These are phyloP conservation scores for Aspergillus cristatus DNA, from an alignment of 495 filamentous ascomycete genomes.

Conservation along the genomic window DNA sequence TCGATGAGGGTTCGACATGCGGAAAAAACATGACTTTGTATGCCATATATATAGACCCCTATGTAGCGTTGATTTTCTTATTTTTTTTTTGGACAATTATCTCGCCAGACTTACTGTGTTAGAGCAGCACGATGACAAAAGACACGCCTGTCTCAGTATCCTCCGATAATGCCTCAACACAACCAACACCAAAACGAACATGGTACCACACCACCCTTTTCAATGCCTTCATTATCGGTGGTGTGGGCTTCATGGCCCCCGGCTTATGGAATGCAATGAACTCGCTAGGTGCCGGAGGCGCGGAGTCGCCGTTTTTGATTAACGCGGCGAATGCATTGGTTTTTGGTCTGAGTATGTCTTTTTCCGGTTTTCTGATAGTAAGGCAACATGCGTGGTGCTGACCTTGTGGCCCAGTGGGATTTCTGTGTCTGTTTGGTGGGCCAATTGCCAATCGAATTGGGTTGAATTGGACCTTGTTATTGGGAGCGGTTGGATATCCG, in stretches of 20 bases:
- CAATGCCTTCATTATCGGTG: slow-evolving; percentile 41
- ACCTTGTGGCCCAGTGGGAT: slow-evolving; percentile 46
- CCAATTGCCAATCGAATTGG: slow-evolving; percentile 48
- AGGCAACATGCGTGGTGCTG: too few relatives aligned
- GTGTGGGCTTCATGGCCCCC: slow-evolving; percentile 27
- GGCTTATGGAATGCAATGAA: slow-evolving; percentile 52
- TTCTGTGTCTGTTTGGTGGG: slow-evolving; percentile 47
- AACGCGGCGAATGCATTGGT: slow-evolving; percentile 59
- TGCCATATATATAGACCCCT: background rate
- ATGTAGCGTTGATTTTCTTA: background rate
- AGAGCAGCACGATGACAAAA: slow-evolving; percentile 6
- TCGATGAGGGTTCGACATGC: background rate
- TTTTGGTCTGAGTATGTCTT: slow-evolving; percentile 31
- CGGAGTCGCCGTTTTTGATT: slow-evolving; percentile 47
- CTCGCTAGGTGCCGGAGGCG: slow-evolving; percentile 56
- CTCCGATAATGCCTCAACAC: slow-evolving; percentile 2
- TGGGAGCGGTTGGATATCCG: slow-evolving; percentile 42
- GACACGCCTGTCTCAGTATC: slow-evolving; percentile 6
- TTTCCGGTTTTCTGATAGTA: background rate
- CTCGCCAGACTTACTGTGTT: background rate
- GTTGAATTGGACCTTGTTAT: slow-evolving; percentile 49
- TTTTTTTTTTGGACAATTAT: too few relatives aligned
- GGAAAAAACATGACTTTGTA: background rate
- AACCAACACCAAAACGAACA: slow-evolving; percentile 16
- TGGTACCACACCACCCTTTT: slow-evolving; percentile 55